These are phyloP conservation scores for Stephania japonica DNA, from an alignment of 164 flowering plant genomes.

Conservation along the genomic window DNA sequence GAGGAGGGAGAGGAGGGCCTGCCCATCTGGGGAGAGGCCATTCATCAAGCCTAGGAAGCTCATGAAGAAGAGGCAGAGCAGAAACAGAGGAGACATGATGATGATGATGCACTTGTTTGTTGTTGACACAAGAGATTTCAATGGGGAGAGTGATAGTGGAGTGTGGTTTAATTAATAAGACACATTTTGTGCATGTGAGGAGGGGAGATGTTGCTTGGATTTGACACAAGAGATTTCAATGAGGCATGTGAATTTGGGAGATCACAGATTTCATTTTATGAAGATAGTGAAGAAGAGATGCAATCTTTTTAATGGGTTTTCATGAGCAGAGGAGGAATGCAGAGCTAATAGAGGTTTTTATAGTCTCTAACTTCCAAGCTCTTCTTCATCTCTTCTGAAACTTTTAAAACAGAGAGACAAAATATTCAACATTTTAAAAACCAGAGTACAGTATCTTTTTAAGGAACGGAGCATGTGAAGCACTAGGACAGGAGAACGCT, in stretches of 20 bases:
- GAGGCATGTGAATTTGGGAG: slow-evolving; percentile 34
- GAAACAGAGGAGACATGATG: slow-evolving; percentile 17
- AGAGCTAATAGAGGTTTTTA: not conserved
- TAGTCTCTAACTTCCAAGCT: not conserved
- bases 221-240: slow-evolving; percentile 31
- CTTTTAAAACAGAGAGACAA: not conserved
- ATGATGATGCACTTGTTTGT: too few relatives aligned
- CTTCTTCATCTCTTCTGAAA: not conserved
- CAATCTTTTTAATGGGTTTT: too few relatives aligned
- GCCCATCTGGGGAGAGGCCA: slow-evolving; percentile 65
- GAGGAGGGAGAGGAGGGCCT: slow-evolving; percentile 76
- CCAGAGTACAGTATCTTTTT: slow-evolving; percentile 3
- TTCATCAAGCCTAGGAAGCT: slow-evolving; percentile 17
- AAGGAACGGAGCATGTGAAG: not conserved
- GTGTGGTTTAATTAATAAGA: slow-evolving; percentile 25
- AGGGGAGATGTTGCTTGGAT: slow-evolving; percentile 37
- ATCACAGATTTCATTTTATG: slow-evolving; percentile 3
- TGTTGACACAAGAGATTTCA: too few relatives aligned
- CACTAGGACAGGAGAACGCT: not conserved
- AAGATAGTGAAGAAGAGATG: slow-evolving; percentile 3
- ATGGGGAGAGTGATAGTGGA: slow-evolving; percentile 12
- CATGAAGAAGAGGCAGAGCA: slow-evolving; percentile 1
- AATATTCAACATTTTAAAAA: not conserved
- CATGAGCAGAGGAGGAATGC: not conserved
- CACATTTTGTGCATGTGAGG: slow-evolving; percentile 59